Conservation (phyloP, 2,329 filamentous ascomycete genomes). For the Periconia sp. region DNA sequence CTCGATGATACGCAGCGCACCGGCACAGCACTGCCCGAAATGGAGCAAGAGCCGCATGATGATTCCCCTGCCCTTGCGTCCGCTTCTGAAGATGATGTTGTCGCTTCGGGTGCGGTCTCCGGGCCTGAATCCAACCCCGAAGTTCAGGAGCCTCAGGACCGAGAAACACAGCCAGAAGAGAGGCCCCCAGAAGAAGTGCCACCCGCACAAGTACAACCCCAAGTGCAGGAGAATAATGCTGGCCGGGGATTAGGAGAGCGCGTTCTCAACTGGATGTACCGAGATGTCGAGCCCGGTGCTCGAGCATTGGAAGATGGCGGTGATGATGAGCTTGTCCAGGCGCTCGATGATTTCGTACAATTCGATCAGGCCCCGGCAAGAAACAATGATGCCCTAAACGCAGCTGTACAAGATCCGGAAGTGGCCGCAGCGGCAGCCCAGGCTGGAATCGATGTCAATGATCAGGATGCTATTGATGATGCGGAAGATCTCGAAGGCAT, state of each 20-base stretch:
- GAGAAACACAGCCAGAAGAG: conserved; percentile 5
- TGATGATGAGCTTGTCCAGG: conserved; percentile 62
- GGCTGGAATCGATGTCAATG: conserved; percentile 68
- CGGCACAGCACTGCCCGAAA: background rate
- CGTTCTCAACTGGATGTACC: conserved; percentile 52
- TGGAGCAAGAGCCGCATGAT: background rate
- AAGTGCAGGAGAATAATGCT: background rate
- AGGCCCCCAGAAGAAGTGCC: background rate
- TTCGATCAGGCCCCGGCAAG: background rate
- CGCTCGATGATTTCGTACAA: conserved; percentile 49
- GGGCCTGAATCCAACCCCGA: conserved; percentile 12
- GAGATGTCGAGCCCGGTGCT: conserved; percentile 43
- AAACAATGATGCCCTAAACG: conserved; percentile 10
- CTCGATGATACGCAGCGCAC: background rate
- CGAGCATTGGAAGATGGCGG: conserved; percentile 28
- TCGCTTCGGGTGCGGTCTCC: conserved; percentile 3
- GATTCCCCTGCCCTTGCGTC: background rate
- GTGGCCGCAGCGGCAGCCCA: conserved; percentile 66
- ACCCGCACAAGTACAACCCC: background rate
- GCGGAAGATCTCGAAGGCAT: conserved; percentile 95
- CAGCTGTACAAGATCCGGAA: conserved; percentile 54
- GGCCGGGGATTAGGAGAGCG: conserved; percentile 28
- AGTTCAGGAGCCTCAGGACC: conserved; percentile 4
- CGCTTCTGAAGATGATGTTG: conserved; percentile 2
- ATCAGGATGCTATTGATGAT: conserved; percentile 73